Evolutionary conservation across 257 asterid genomes (phyloP), one percentile per base, ranked within the genome.

Genomic region (Ocimum tenuiflorum): DNA sequence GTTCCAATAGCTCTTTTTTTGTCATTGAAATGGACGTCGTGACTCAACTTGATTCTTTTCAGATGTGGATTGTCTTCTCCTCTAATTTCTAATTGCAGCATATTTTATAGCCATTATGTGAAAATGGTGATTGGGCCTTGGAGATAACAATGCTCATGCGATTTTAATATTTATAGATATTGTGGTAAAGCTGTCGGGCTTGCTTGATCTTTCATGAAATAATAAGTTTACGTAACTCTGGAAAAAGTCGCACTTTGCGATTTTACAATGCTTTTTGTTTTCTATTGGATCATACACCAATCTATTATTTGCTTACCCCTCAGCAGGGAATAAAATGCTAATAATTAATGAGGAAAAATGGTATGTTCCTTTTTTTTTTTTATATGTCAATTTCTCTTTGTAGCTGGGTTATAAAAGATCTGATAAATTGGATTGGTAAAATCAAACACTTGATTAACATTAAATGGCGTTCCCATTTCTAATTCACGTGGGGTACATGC

Each of bases 401-500:
- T 42, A 18, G 14, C 48, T 51, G 8, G 12, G 59, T 69, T n/a
- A 22, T 5, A 10, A 65, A 35, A 31, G 43, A 31, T 35, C 18
- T 52, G 19, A 33, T 55, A 12, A 20, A 59, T 51, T 45, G 65
- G 65, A 22, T 27, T 48, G 10, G 14, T n/a, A 9, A 3, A 41
- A 24, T 17, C 59, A n/a, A 10, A 46, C 33, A 42, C 54, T 2
- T 15, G 8, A n/a, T n/a, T 42, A 50, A 11, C 18, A 3, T 55
- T 42, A 6, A n/a, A 7, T 65, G 15, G n/a, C 10, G 45, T 38
- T 56, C 13, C 50, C 60, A 46, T 52, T 33, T 63, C 64, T 71
- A 15, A 61, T 77, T 35, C 59, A 35, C 63, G 51, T 42, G 60
- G 58, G 60, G 14, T 36, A 53, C 42, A 41, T 80, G 77, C 87